Evolutionary conservation across 805 yeast genomes (phyloP).

Genomic region (Lipomyces oligophaga): DNA sequence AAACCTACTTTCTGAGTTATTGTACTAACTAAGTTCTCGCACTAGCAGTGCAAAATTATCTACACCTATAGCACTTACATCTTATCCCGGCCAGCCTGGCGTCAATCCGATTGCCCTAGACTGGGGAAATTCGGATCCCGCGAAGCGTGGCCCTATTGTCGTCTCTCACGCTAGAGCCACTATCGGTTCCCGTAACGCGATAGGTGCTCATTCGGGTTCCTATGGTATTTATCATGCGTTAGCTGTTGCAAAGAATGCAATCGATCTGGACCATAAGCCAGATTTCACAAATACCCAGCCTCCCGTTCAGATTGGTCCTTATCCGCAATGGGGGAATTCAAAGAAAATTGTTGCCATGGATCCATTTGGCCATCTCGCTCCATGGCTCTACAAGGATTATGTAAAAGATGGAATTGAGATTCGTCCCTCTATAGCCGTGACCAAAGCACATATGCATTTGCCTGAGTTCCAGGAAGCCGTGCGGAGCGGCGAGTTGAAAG

Average conservation of each 20-base stretch:
- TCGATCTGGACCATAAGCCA: conserved; percentile 51
- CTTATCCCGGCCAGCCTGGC: conserved; percentile 51
- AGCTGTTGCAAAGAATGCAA: conserved; percentile 58
- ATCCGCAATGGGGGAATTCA: conserved; percentile 52
- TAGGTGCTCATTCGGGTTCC: conserved; percentile 64
- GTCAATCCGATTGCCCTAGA: conserved; percentile 47
- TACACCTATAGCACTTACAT: conserved; percentile 50
- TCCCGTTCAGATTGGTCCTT: conserved; percentile 52
- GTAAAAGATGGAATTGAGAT: conserved; percentile 47
- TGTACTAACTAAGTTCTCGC: too few relatives aligned
- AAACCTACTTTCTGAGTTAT: too few relatives aligned
- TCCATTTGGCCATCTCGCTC: conserved; percentile 64
- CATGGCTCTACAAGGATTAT: conserved; percentile 51
- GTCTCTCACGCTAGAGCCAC: conserved; percentile 51
- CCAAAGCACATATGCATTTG: conserved; percentile 62
- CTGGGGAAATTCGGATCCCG: conserved; percentile 53
- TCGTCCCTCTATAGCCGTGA: conserved; percentile 62
- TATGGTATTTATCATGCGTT: conserved; percentile 63
- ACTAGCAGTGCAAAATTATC: too few relatives aligned
- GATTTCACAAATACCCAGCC: conserved; percentile 65
- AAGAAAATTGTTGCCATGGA: conserved; percentile 63
- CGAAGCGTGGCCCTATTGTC: conserved; percentile 50
- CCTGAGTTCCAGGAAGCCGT: conserved; percentile 58
- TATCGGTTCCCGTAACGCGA: conserved; percentile 49
- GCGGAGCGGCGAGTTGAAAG: conserved; percentile 48